Conservation (phyloP, 306 rosid species). For the Sicyos baderoa region DNA sequence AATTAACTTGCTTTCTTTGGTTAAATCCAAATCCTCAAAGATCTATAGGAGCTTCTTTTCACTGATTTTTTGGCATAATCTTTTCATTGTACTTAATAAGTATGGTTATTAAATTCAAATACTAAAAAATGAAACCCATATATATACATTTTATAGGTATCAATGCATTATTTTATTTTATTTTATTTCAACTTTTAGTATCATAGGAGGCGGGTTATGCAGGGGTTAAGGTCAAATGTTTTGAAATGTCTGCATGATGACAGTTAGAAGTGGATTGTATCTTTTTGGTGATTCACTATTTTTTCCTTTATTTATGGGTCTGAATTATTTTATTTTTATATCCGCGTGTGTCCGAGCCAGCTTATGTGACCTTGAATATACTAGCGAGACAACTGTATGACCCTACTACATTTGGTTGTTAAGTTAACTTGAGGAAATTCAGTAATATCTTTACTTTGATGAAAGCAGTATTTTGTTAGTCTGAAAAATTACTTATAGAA, state of each 20-base stretch:
- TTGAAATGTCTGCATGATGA: neutral
- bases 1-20: neutral
- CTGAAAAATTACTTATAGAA: neutral
- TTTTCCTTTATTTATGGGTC: neutral
- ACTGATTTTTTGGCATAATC: neutral
- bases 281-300: neutral
- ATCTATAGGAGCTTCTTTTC: neutral
- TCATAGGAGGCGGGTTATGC: neutral
- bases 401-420: too few species aligned
- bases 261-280: constrained; percentile 6
- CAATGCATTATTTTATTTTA: neutral
- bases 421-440: neutral
- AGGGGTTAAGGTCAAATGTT: neutral
- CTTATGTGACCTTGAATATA: too few species aligned
- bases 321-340: neutral
- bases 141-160: neutral
- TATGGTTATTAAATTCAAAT: neutral
- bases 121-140: neutral
- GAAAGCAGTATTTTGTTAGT: neutral
- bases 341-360: too few species aligned
- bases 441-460: neutral
- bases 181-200: neutral
- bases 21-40: neutral
- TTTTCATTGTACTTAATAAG: neutral
- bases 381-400: too few species aligned